phyloP scores from a whole-genome alignment of 306 rosid species.

The Hippophae rhamnoides region DNA sequence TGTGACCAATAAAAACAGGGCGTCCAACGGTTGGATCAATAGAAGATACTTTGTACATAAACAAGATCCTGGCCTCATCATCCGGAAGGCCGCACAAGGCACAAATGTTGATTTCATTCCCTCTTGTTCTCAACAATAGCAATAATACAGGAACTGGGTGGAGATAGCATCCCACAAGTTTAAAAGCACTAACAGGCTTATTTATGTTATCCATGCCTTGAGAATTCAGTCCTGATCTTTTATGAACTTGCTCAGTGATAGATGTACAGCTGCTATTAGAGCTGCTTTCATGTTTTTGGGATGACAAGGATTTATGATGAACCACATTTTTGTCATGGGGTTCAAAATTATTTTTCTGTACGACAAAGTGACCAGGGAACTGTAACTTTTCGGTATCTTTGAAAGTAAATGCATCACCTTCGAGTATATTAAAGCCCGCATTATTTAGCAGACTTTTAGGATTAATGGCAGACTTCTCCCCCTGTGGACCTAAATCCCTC shows the following conservation, averaged over 20 bases:
- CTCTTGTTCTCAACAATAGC: constrained; percentile 36
- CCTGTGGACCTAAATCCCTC: constrained; percentile 8
- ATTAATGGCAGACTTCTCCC: constrained; percentile 10
- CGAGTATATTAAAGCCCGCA: constrained; percentile 14
- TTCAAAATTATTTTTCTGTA: constrained; percentile 26
- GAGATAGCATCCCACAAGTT: constrained; percentile 62
- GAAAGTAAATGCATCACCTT: constrained; percentile 17
- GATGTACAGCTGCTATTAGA: constrained; percentile 23
- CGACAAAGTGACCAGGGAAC: constrained; percentile 21
- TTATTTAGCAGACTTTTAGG: constrained; percentile 11
- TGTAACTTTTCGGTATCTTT: constrained; percentile 6
- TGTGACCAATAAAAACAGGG: constrained; percentile 65
- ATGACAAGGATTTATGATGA: constrained; percentile 20
- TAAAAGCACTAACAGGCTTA: constrained; percentile 32
- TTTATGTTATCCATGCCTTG: constrained; percentile 25
- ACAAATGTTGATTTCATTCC: constrained; percentile 47
- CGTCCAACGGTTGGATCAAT: constrained; percentile 44
- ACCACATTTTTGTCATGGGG: constrained; percentile 22
- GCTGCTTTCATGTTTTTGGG: constrained; percentile 23
- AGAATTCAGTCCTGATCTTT: constrained; percentile 26
- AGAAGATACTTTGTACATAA: constrained; percentile 50
- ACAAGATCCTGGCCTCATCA: constrained; percentile 41
- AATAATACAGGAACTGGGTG: constrained; percentile 70
- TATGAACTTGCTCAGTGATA: constrained; percentile 23
- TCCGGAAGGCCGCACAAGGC: constrained; percentile 48